A percentile compares a stretch with the other conserved stretches of the same genome.
phyloP scores from a whole-genome alignment of 176 grass and related monocot species.

The Tillandsia fasciculata region DNA sequence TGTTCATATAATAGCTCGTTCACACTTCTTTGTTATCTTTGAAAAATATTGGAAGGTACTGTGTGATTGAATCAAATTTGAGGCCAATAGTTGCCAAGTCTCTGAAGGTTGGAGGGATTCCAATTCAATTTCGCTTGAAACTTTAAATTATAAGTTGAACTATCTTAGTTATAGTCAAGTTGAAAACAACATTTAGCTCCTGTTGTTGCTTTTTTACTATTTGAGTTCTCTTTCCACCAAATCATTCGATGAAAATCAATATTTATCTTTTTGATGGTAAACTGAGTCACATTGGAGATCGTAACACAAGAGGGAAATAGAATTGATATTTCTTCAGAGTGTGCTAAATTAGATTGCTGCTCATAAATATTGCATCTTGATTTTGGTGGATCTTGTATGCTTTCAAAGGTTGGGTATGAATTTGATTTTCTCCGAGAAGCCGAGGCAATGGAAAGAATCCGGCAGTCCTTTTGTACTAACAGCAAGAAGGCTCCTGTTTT shows the following conservation, averaged over 20 bases:
- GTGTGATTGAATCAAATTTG: too few relatives aligned
- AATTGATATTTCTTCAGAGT: too few relatives aligned
- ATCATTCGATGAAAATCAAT: not conserved
- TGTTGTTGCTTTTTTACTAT: not conserved
- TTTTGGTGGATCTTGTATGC: constrained; percentile 13
- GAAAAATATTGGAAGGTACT: not conserved
- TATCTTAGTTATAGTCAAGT: too few relatives aligned
- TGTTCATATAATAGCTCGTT: not conserved
- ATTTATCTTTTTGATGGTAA: too few relatives aligned
- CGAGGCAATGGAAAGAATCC: constrained; percentile 77
- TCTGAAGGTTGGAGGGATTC: too few relatives aligned
- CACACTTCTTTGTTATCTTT: not conserved
- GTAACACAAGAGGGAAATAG: too few relatives aligned
- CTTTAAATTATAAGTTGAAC: too few relatives aligned
- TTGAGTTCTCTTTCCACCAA: not conserved
- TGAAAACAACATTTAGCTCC: not conserved
- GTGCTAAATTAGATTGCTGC: not conserved
- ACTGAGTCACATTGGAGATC: too few relatives aligned
- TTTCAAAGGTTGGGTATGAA: constrained; percentile 77
- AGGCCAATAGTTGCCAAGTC: too few relatives aligned
- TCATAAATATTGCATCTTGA: not conserved
- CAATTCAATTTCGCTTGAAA: too few relatives aligned
- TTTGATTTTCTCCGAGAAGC: constrained; percentile 98
- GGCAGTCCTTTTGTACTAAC: constrained; percentile 36
- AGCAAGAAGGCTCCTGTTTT: constrained; percentile 88